Conservation (phyloP, 305 asterid genomes). For the Fraxinus angustifolia region DNA sequence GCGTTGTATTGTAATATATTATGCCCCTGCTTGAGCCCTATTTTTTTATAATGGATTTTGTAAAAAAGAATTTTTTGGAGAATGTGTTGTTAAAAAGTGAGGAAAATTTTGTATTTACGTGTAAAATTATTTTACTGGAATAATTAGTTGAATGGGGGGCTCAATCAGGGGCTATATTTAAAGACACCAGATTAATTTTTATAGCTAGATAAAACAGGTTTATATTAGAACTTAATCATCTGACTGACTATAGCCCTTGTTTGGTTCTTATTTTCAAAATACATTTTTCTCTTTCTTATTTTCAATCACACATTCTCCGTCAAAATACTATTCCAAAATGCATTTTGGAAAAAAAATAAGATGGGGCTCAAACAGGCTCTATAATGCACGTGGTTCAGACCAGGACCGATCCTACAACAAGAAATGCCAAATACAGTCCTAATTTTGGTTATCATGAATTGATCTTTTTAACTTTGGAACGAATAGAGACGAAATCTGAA, state of each 20-base stretch:
- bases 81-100: neutral
- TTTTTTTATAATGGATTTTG: too few relatives aligned
- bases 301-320: too few relatives aligned
- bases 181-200: neutral
- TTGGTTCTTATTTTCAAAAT: too few relatives aligned
- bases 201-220: neutral
- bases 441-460: neutral
- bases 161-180: neutral
- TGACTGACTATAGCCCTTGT: neutral
- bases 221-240: neutral
- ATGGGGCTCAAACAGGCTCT: too few relatives aligned
- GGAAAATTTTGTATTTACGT: too few relatives aligned
- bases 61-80: neutral
- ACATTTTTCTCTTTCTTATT: too few relatives aligned
- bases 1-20: too few relatives aligned
- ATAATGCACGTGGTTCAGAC: neutral
- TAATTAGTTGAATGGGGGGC: neutral
- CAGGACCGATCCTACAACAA: neutral
- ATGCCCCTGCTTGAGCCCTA: neutral
- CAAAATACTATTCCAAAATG: too few relatives aligned
- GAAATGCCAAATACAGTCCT: neutral
- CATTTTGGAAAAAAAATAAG: too few relatives aligned
- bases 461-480: neutral
- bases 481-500: neutral
- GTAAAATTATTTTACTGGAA: too few relatives aligned